Base-by-base conservation (phyloP, 345 rosid genomes). In the Barbarea vulgaris region DNA sequence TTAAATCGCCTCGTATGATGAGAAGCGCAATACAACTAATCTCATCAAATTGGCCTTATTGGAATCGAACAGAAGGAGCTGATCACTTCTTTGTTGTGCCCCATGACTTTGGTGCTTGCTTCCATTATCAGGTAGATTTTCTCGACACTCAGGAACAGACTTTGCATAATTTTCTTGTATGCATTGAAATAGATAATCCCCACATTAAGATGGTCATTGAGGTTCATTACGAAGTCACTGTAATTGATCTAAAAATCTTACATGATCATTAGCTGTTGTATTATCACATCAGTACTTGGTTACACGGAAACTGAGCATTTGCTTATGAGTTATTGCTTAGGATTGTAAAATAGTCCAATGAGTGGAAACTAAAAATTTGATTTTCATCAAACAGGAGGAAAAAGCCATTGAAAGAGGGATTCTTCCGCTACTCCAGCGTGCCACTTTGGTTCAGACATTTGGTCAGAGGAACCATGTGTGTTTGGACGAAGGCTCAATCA, bases 41-140 rank as follows among this genome's bases (percentile, higher is more conserved):
- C 68, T 86, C 98, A 63, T 66, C 94, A 17, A 91, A 81, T 37
- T 89, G 97, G 98, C 98, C 94, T 53, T 89, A 84, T 17, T 94
- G 98, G 98, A 94, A 94, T 76, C 83, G 89, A 8, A 88, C 98
- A 0, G 96, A 94, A 75, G 98, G 98, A 14, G 91, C 94, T 50
- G 96, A 94, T 82, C 98, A 91, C 70, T 94, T 94, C 88, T 89
- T 94, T 66, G 95, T 94, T 58, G 93, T 87, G 55, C 98, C 98
- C 10, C 98, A 88, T 79, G 98, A 94, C 75, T 94, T 94, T 66
- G 97, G 98, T 64, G 96, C 97, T 31, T 91, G 97, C 84, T 94
- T 91, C 75, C 97, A 94, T 60, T 91, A 94, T 60, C 98, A 86
- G 91, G 98, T 86, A 80, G 37, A 9, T 39, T 21, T 1, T 13